phyloP scores from a whole-genome alignment of 495 filamentous ascomycete species.

The Pseudevernia furfuracea region DNA sequence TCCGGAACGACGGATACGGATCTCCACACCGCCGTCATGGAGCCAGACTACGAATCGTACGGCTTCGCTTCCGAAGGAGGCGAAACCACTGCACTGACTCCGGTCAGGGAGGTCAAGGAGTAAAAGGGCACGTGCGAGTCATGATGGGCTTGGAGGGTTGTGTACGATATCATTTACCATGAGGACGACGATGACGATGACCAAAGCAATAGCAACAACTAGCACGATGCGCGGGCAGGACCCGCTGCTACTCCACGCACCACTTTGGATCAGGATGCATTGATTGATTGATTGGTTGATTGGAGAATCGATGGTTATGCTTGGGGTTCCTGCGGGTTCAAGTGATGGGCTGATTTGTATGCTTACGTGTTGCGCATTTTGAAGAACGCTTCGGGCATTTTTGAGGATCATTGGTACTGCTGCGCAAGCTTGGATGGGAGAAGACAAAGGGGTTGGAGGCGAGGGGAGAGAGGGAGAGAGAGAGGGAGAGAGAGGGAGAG shows the following conservation, averaged over 20 bases:
- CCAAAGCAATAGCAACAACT: not conserved
- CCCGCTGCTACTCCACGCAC: constrained; percentile 3
- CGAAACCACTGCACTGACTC: not conserved
- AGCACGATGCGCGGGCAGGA: not conserved
- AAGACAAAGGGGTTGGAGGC: not conserved
- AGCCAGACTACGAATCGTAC: not conserved
- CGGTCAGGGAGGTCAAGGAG: not conserved
- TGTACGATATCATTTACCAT: not conserved
- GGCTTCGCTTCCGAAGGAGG: not conserved
- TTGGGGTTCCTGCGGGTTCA: not conserved
- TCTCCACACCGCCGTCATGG: not conserved
- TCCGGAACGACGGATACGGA: not conserved
- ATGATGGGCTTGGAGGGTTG: not conserved
- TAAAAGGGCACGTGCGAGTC: not conserved
- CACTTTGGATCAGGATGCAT: not conserved
- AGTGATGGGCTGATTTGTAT: too few relatives aligned
- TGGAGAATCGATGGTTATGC: not conserved
- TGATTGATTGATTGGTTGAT: not conserved
- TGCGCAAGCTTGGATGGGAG: not conserved
- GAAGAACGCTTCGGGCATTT: not conserved
- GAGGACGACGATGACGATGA: not conserved
- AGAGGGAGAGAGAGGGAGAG: too few relatives aligned
- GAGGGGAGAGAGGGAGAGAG: not conserved
- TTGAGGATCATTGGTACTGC: not conserved
- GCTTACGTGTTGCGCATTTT: not conserved